These are phyloP conservation scores for Xylaria bambusicola DNA, from an alignment of 495 filamentous ascomycete species.

Conservation along the genomic window DNA sequence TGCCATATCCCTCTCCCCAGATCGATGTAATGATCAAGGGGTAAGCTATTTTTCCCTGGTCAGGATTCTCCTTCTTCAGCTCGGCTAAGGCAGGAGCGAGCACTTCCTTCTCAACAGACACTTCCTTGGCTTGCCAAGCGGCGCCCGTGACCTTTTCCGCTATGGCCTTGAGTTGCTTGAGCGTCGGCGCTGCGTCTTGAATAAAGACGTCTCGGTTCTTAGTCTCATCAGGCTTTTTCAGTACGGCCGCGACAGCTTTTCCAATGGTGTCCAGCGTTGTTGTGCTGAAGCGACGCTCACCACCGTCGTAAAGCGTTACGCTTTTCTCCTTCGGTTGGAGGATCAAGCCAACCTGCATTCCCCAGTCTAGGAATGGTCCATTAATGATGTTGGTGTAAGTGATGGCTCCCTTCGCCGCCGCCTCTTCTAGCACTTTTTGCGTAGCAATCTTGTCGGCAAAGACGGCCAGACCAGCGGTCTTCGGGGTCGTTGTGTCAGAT, in stretches of 20 bases:
- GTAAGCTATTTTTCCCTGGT: constrained; percentile 17
- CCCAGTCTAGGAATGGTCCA: constrained; percentile 46
- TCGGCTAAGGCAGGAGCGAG: constrained; percentile 33
- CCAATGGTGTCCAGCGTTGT: constrained; percentile 43
- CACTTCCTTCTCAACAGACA: constrained; percentile 25
- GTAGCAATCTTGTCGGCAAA: constrained; percentile 45
- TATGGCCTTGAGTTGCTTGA: constrained; percentile 47
- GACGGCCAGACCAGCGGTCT: constrained; percentile 39
- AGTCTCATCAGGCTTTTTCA: constrained; percentile 50
- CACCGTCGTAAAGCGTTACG: constrained; percentile 48
- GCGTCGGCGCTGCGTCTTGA: constrained; percentile 38
- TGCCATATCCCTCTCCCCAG: constrained; percentile 48
- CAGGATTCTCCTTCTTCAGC: constrained; percentile 30
- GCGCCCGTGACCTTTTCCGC: constrained; percentile 42
- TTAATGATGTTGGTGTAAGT: constrained; percentile 48
- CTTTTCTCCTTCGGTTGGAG: constrained; percentile 41
- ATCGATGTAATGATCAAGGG: constrained; percentile 34
- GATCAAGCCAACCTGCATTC: constrained; percentile 38
- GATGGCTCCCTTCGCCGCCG: constrained; percentile 35
- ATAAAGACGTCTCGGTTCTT: constrained; percentile 49
- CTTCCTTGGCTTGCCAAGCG: constrained; percentile 28
- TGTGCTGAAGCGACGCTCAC: constrained; percentile 42
- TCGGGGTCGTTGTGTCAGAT: constrained; percentile 29
- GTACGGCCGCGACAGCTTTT: constrained; percentile 43
- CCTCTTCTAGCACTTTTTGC: constrained; percentile 41